Evolutionary conservation across 306 rosid genomes (phyloP), one percentile per base, ranked within the genome.

Genomic region (Vachellia collinsii): DNA sequence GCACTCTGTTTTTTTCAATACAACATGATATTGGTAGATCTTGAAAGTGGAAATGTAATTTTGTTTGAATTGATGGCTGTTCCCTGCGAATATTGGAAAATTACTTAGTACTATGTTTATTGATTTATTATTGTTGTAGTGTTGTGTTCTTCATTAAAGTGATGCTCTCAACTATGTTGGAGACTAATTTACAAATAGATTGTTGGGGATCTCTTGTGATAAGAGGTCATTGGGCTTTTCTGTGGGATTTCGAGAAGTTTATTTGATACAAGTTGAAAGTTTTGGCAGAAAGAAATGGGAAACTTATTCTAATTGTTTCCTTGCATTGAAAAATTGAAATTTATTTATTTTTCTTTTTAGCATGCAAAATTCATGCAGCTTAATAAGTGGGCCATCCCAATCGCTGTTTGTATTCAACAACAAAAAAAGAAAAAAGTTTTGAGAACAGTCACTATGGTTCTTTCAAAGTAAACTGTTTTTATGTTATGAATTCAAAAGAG

Each of bases 401-500:
- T n/a, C 11, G 17, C 1, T 19, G 4, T n/a, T 54, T 54, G 62
- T n/a, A 54, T 54, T n/a, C 11, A 22, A 22, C 36, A 22, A 22
- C 22, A 56, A 9, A 8, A 20, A 3, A 59, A 29, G 34, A n/a
- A n/a, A n/a, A n/a, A n/a, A n/a, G 8, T 63, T 63, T 63, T 34
- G 43, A 2, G 69, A 63, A 63, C 38, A 34, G 42, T 63, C 70
- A 37, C 39, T 4, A 17, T 41, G 74, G 38, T 64, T 25, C 44
- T 36, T 20, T 37, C 54, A 13, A 37, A 36, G 20, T 56, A 58
- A 72, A 25, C 38, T 68, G 77, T 69, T 61, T 66, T 41, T 67
- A 39, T 72, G 41, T 17, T 72, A 72, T 56, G 61, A 71, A 43
- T 23, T 72, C 67, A 54, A 44, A 37, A 36, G 67, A 58, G 42